Conservation (phyloP, 1,284 basidiomycete species). For the Flammula alnicola region DNA sequence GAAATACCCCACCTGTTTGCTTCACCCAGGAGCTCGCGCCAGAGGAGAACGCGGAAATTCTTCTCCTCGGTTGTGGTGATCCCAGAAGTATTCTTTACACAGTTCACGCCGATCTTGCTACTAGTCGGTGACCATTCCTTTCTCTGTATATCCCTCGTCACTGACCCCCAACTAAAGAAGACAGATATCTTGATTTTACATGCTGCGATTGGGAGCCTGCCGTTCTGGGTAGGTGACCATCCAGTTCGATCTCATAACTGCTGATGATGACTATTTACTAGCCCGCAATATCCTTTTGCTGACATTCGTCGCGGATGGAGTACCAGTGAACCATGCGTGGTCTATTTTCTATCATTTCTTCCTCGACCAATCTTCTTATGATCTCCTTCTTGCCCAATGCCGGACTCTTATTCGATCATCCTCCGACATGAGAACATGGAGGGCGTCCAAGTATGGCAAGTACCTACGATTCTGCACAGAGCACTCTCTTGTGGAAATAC, state of each 20-base stretch:
- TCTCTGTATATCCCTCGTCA: neutral
- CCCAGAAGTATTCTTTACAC: constrained; percentile 61
- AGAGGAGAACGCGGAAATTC: constrained; percentile 47
- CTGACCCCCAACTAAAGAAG: neutral
- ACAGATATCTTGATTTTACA: constrained; percentile 39
- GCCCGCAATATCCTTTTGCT: constrained; percentile 46
- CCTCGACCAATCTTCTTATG: constrained; percentile 46
- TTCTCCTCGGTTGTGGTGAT: constrained; percentile 64
- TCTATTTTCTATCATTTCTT: constrained; percentile 62
- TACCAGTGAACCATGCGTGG: constrained; percentile 44
- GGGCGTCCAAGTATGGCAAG: constrained; percentile 42
- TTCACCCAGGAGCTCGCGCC: constrained; percentile 53
- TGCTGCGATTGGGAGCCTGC: constrained; percentile 65
- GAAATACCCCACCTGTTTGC: constrained; percentile 57
- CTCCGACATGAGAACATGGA: constrained; percentile 46
- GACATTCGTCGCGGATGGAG: constrained; percentile 43
- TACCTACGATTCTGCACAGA: constrained; percentile 30
- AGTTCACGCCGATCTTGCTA: constrained; percentile 33
- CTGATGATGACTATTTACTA: constrained; percentile 27
- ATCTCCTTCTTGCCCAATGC: constrained; percentile 48
- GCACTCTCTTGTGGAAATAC: constrained; percentile 47
- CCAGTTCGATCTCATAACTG: neutral
- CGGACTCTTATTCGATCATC: constrained; percentile 44
- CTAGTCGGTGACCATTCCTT: constrained; percentile 22
- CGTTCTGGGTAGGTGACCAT: constrained; percentile 49